Percentiles rank a stretch among this genome's conserved stretches.
phyloP scores from a whole-genome alignment of 345 rosid species.

The Eutrema japonicum region DNA sequence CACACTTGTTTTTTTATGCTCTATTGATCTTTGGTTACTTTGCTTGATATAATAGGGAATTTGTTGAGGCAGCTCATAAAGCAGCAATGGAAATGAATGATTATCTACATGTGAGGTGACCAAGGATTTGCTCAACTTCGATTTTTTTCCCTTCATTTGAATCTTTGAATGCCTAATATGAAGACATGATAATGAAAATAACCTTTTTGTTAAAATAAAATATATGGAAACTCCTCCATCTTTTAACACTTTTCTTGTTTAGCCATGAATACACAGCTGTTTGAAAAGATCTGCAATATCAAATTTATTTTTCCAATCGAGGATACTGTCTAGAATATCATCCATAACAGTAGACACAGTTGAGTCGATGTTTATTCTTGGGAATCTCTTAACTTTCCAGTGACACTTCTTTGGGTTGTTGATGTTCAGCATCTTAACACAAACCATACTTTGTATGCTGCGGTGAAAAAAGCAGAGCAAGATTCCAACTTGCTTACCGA shows the following conservation, averaged over 20 bases:
- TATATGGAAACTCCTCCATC: not conserved
- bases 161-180: not conserved
- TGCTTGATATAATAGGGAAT: conserved; percentile 57
- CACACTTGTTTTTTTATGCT: conserved; percentile 2
- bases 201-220: not conserved
- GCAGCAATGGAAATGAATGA: conserved; percentile 85
- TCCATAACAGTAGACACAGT: not conserved
- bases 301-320: not conserved
- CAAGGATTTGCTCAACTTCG: conserved; percentile 45
- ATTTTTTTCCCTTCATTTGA: conserved; percentile 18
- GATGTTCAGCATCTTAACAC: conserved; percentile 76
- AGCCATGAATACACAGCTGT: conserved; percentile 3
- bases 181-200: not conserved
- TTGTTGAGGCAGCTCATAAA: conserved; percentile 83
- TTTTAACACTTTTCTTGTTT: not conserved
- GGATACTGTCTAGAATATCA: not conserved
- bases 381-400: not conserved
- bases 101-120: conserved; percentile 99
- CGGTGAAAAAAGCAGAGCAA: conserved; percentile 81
- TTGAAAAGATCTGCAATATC: not conserved
- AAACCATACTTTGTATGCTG: conserved; percentile 72
- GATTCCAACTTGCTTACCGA: conserved; percentile 64
- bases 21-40: not conserved
- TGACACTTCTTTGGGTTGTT: conserved; percentile 23
- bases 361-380: not conserved